A percentile compares a stretch with the other conserved stretches of the same genome.
These are phyloP conservation scores for Phytophthora lateralis DNA, from an alignment of 352 stramenopile species.

Conservation along the genomic window DNA sequence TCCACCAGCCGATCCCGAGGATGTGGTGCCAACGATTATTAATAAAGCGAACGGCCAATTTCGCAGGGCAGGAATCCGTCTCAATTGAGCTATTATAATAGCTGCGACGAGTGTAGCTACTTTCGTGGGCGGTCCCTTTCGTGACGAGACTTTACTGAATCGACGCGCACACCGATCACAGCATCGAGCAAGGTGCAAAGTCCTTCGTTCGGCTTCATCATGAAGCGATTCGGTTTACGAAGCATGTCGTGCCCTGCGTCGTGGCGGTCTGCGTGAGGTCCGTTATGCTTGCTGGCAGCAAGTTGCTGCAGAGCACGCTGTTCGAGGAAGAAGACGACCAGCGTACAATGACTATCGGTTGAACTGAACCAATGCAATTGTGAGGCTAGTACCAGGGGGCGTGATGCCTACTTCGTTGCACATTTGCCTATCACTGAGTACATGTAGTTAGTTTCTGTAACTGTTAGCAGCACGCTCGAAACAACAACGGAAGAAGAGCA, in stretches of 20 bases:
- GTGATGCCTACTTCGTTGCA: conserved; percentile 1
- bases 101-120: no score
- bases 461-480: conserved; percentile 54
- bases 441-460: conserved; percentile 17
- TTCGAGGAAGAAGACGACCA: conserved; percentile 26
- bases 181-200: conserved; percentile 1
- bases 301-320: no score
- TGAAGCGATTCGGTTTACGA: no score
- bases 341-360: not conserved
- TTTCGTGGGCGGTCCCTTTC: no score
- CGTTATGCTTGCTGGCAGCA: not conserved
- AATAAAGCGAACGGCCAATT: no score
- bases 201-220: not conserved
- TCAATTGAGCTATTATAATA: no score
- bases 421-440: no score
- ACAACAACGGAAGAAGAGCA: conserved; percentile 25
- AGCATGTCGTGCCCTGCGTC: not conserved
- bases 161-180: conserved; percentile 1
- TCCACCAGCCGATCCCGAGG: no score
- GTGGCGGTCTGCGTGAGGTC: no score
- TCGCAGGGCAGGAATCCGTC: no score
- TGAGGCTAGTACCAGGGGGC: conserved; percentile 29
- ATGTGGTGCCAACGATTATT: no score
- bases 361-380: conserved; percentile 4
- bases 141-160: not conserved